Percentiles rank a stretch among this genome's conserved stretches.
Conservation (phyloP, 208 protist genomes). For the Giardia duodenalis region DNA sequence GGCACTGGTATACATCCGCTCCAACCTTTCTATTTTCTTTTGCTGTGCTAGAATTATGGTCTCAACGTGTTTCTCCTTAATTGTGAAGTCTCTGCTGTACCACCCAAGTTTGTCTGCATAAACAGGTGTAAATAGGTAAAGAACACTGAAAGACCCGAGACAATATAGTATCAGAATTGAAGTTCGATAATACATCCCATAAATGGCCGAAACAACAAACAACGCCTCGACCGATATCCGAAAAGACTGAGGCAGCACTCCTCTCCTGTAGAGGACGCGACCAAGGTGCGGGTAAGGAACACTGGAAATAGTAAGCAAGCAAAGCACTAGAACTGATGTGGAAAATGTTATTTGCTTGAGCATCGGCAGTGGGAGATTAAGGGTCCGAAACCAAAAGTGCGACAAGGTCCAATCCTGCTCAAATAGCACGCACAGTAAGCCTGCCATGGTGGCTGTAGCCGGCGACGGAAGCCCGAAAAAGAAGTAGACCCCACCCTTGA, state of each 20-base stretch:
- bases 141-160: not conserved
- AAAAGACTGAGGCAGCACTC: not conserved
- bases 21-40: not conserved
- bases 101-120: not conserved
- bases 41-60: not conserved
- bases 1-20: no score
- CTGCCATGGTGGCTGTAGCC: not conserved
- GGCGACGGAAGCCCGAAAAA: constrained; percentile 17
- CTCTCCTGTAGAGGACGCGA: not conserved
- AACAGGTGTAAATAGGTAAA: not conserved
- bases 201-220: not conserved
- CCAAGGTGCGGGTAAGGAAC: not conserved
- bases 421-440: not conserved
- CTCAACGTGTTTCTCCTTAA: not conserved
- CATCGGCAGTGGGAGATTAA: no score
- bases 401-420: no score
- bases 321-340: not conserved
- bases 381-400: no score
- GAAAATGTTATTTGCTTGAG: not conserved
- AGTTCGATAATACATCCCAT: not conserved
- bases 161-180: not conserved
- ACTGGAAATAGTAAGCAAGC: not conserved
- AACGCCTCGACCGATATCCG: not conserved
- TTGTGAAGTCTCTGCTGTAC: not conserved
- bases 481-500: not conserved